Evolutionary conservation across 2,329 filamentous ascomycete genomes (phyloP).

Genomic region (Trichoderma endophyticum): DNA sequence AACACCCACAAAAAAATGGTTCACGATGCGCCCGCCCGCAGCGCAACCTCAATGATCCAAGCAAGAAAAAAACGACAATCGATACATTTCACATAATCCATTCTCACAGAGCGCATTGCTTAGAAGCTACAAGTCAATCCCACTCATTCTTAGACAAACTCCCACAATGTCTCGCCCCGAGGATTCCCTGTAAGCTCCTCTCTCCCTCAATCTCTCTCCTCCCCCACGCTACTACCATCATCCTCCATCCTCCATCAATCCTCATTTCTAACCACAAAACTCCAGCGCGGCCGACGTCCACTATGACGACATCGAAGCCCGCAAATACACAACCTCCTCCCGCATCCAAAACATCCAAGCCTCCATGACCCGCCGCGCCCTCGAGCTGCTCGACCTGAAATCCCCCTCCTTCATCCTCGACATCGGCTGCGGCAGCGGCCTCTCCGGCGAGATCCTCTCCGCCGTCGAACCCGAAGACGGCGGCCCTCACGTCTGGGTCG

Average conservation of each 20-base stretch:
- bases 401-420: slow-evolving; percentile 87
- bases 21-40: slow-evolving; percentile 2
- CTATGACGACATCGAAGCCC: slow-evolving; percentile 93
- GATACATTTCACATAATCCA: neutral
- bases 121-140: neutral
- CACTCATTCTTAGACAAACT: neutral
- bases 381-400: slow-evolving; percentile 81
- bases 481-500: slow-evolving; percentile 92
- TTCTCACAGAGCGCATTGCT: neutral
- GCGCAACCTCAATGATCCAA: neutral
- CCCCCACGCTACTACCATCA: slow-evolving; percentile 24
- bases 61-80: neutral
- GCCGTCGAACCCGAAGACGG: slow-evolving; percentile 65
- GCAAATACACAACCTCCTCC: slow-evolving; percentile 95
- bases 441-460: slow-evolving; percentile 91
- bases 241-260: slow-evolving; percentile 13
- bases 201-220: slow-evolving; percentile 16
- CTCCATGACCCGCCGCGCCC: slow-evolving; percentile 87
- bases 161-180: slow-evolving; percentile 90
- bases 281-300: slow-evolving; percentile 87
- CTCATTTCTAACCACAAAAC: neutral
- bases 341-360: slow-evolving; percentile 95
- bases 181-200: slow-evolving; percentile 71
- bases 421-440: slow-evolving; percentile 90
- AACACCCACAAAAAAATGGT: slow-evolving; percentile 17